Evolutionary conservation across 2,329 filamentous ascomycete genomes (phyloP).

Genomic region (Cryphonectria radicalis): DNA sequence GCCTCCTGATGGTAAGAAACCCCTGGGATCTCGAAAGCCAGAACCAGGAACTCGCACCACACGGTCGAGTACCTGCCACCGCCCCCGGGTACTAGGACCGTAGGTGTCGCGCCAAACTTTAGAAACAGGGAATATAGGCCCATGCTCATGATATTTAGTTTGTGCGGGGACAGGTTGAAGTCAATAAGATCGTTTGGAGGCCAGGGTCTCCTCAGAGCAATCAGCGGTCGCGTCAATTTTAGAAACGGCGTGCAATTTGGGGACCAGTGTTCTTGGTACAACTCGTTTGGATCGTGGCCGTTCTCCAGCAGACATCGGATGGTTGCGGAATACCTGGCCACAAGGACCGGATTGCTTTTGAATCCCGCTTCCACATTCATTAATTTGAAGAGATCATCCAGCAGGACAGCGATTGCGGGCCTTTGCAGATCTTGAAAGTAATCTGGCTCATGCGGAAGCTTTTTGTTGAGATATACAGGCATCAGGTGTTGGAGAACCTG

Average conservation of each 20-base stretch:
- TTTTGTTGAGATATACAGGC: neutral
- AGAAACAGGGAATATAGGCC: neutral
- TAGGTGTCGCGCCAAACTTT: neutral
- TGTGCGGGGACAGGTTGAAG: too few relatives aligned
- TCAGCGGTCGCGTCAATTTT: neutral
- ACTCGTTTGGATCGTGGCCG: neutral
- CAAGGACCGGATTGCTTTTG: too few relatives aligned
- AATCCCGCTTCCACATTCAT: too few relatives aligned
- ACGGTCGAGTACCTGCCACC: neutral
- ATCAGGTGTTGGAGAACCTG: neutral
- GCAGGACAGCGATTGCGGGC: neutral
- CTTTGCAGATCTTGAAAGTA: neutral
- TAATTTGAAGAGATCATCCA: neutral
- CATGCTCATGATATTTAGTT: neutral
- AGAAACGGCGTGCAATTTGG: neutral
- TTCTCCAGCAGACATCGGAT: neutral
- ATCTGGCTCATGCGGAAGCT: neutral
- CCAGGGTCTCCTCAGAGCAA: too few relatives aligned
- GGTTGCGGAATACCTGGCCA: neutral
- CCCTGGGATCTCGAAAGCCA: neutral
- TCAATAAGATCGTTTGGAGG: too few relatives aligned
- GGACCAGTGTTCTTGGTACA: neutral
- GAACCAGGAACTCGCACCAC: neutral
- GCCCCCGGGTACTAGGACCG: neutral
- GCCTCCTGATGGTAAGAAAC: neutral